Evolutionary conservation across 306 rosid species (phyloP), one percentile per base, ranked within the genome.

Genomic region (Cicer arietinum): DNA sequence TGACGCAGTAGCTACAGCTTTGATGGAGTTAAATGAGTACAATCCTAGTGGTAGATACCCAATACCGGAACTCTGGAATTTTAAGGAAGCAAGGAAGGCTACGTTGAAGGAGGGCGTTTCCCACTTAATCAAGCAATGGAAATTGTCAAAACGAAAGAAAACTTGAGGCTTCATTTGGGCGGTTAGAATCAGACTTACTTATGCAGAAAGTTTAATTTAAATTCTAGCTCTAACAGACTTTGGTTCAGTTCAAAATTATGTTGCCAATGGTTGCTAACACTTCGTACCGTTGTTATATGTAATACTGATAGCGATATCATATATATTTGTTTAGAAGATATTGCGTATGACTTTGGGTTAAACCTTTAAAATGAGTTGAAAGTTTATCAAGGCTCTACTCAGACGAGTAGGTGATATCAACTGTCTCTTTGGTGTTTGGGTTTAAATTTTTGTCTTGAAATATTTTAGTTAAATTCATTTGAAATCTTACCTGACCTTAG

Each of bases 1-100:
- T 8, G n/a, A 25, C 67, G 90, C 89, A 0, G 94, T 94, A 67
- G 46, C 40, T 18, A 77, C 60, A 37, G 92, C 98, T 50, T 50
- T 90, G 81, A 61, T 40, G 83, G 98, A 94, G 69, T 2, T 88
- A 81, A 90, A 91, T 14, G 88, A 88, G 43, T 88, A 87, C 75
- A 91, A 94, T 66, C 87, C 97, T 5, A 94, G 98, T 80, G 98
- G 98, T 10, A 82, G 98, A 77, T 91, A 90, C 67, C 14, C 73
- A 6, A 0, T 87, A 63, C 62, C 41, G 2, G 97, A 94, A 66
- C 77, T 90, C 12, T 94, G 97, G 96, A 90, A 88, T 83, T 74
- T 60, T 9, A 82, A 83, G 53, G 89, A 87, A 69, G 87, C 77
- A 70, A 87, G 87, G 58, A 88, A 76, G 77, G 98, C 98, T 4